Evolutionary conservation across 2,329 filamentous ascomycete genomes (phyloP).

Genomic region (Cordyceps pruinosa): DNA sequence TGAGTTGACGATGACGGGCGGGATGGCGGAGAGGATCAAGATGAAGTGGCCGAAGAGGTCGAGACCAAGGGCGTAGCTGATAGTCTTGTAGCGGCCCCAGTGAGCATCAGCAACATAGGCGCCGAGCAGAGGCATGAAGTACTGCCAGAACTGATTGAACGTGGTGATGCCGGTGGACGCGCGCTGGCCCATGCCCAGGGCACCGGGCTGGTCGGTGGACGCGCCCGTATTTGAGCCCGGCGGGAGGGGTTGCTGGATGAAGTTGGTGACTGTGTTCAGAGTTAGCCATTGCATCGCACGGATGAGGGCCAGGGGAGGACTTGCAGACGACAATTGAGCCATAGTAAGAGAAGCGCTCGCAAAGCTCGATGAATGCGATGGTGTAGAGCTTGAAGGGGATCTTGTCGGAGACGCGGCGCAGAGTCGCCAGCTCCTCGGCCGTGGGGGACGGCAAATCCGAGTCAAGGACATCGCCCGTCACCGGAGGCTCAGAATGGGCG

Average conservation of each 20-base stretch:
- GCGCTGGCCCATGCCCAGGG: constrained; percentile 50
- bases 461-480: not conserved
- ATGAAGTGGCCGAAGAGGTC: constrained; percentile 62
- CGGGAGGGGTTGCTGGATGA: constrained; percentile 53
- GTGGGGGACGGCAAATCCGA: constrained; percentile 31
- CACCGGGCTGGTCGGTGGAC: constrained; percentile 39
- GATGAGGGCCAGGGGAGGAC: constrained; percentile 24
- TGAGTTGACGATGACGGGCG: constrained; percentile 49
- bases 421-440: constrained; percentile 43
- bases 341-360: constrained; percentile 69
- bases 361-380: constrained; percentile 61
- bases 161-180: constrained; percentile 39
- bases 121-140: constrained; percentile 51
- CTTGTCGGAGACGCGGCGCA: constrained; percentile 48
- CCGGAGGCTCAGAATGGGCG: not conserved
- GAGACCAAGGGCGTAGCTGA: constrained; percentile 52
- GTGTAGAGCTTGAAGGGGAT: constrained; percentile 55
- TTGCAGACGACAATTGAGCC: constrained; percentile 58
- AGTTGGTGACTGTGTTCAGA: constrained; percentile 44
- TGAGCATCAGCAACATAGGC: constrained; percentile 47
- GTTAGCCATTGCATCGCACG: not conserved
- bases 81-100: constrained; percentile 63
- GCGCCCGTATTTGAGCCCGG: constrained; percentile 48
- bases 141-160: constrained; percentile 54
- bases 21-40: constrained; percentile 58